Evolutionary conservation across 495 filamentous ascomycete genomes (phyloP).

Genomic region (Annulohypoxylon stygium): DNA sequence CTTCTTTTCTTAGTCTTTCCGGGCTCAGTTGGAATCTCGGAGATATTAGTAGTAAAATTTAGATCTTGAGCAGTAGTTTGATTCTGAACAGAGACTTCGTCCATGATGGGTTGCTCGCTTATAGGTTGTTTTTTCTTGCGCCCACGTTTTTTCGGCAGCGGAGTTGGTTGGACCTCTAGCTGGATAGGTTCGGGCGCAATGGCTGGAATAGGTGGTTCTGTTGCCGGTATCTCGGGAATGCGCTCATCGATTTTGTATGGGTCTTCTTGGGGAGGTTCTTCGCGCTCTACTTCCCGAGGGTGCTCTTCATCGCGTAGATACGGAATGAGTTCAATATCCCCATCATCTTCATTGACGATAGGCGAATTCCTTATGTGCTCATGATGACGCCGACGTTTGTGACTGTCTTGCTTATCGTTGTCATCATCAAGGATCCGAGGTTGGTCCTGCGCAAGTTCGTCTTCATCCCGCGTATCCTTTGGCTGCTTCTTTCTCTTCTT

Average conservation of each 20-base stretch:
- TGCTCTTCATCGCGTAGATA: conserved; percentile 18
- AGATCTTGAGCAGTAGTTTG: conserved; percentile 12
- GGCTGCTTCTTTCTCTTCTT: conserved; percentile 38
- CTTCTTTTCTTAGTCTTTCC: conserved; percentile 48
- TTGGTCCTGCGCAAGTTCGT: conserved; percentile 41
- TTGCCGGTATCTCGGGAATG: conserved; percentile 17
- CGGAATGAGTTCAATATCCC: conserved; percentile 28
- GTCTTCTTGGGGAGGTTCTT: conserved; percentile 10
- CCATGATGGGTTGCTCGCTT: neutral
- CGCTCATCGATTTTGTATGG: conserved; percentile 7
- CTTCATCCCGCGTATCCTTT: conserved; percentile 35
- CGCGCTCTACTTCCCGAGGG: neutral
- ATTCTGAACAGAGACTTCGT: conserved; percentile 13
- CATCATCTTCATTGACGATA: conserved; percentile 21
- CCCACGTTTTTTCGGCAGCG: conserved; percentile 45
- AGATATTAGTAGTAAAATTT: neutral
- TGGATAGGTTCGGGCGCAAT: conserved; percentile 9
- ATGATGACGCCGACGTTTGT: conserved; percentile 34
- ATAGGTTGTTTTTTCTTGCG: conserved; percentile 48
- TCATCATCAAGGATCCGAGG: conserved; percentile 2
- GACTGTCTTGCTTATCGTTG: conserved; percentile 18
- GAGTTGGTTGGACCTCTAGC: conserved; percentile 19
- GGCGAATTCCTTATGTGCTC: conserved; percentile 15
- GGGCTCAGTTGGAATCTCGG: conserved; percentile 23
- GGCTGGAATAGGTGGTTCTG: conserved; percentile 21